Percentiles rank a stretch among this genome's conserved stretches.
These are phyloP conservation scores for Polytrichum formosum DNA, from an alignment of 225 moss, liverwort and hornwort genomes.

Conservation along the genomic window DNA sequence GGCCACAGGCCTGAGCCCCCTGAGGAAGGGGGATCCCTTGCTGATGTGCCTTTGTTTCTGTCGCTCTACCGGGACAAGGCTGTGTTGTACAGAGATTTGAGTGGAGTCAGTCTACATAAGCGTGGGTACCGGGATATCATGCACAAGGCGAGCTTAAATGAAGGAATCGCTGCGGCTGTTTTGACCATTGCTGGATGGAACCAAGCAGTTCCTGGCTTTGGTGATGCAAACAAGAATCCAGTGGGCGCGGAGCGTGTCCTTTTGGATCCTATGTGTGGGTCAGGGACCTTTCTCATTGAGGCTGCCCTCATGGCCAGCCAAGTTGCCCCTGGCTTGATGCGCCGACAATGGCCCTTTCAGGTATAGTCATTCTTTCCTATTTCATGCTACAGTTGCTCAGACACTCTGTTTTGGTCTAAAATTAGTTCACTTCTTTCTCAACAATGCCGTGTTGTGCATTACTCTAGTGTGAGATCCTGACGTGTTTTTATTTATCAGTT, in stretches of 20 bases:
- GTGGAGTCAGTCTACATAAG: conserved; percentile 66
- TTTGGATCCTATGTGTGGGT: conserved; percentile 90
- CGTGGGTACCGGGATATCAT: conserved; percentile 65
- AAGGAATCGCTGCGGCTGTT: conserved; percentile 79
- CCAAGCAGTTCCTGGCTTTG: conserved; percentile 49
- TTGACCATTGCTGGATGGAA: conserved; percentile 90
- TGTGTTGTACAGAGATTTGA: conserved; percentile 74
- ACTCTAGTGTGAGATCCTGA: no score
- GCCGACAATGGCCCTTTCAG: conserved; percentile 83
- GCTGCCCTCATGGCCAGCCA: conserved; percentile 86
- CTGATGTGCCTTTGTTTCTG: conserved; percentile 61
- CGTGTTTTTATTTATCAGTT: not conserved
- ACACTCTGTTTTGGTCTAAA: not conserved
- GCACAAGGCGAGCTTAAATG: conserved; percentile 69
- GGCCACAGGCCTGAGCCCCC: conserved; percentile 62
- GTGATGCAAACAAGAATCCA: conserved; percentile 46
- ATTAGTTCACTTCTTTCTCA: not conserved
- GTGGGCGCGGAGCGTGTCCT: conserved; percentile 38
- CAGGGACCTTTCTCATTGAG: conserved; percentile 79
- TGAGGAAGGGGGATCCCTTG: conserved; percentile 33
- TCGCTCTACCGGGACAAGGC: conserved; percentile 57
- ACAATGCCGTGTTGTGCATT: not conserved
- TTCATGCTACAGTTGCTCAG: no score
- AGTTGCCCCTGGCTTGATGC: conserved; percentile 80
- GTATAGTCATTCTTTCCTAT: conserved; percentile 20